Evolutionary conservation across 1,284 basidiomycete genomes (phyloP), one percentile per base, ranked within the genome.

Genomic region (Heterobasidion irregulare): DNA sequence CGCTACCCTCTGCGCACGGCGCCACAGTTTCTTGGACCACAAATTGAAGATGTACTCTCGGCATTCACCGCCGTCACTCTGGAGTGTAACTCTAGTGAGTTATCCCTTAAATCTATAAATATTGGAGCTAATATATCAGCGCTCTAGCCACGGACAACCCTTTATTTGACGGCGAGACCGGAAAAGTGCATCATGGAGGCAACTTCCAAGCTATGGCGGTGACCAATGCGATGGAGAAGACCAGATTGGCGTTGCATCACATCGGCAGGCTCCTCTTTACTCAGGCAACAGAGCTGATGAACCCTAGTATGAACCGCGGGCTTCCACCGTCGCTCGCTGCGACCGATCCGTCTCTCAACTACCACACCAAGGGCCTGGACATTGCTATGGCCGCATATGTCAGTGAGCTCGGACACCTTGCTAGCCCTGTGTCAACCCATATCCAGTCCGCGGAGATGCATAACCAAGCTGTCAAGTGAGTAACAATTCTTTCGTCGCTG

Each of bases 121-220:
- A 10, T 50, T 10, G 38, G 46, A 52, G 36, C 33, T 8, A 5
- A 33, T 6, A 12, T 26, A 26, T 26, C 26, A 26, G 10, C 15
- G 13, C 45, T 16, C 35, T 34, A 85, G 83, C 86, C 16, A 92
- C 84, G 26, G 83, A 90, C 64, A 90, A 90, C 65, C 89, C 87
- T 15, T 75, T 87, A 32, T 73, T 91, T 52, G 87, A 91, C 61
- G 75, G 82, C 33, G 76, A 82, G 58, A 82, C 79, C 18, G 83
- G 82, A 6, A 70, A 76, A 46, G 76, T 90, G 8, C 87, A 91
- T 66, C 85, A 92, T 61, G 91, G 91, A 16, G 92, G 92, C 9
- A 92, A 92, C 66, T 93, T 94, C 78, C 89, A 92, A 67, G 90
- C 89, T 1, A 89, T 92, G 82, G 78, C 89, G 1, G 81, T 94